Percentiles rank a stretch among this genome's conserved stretches.
phyloP scores from a whole-genome alignment of 202 grass and related monocot species.

The Brachypodium distachyon region DNA sequence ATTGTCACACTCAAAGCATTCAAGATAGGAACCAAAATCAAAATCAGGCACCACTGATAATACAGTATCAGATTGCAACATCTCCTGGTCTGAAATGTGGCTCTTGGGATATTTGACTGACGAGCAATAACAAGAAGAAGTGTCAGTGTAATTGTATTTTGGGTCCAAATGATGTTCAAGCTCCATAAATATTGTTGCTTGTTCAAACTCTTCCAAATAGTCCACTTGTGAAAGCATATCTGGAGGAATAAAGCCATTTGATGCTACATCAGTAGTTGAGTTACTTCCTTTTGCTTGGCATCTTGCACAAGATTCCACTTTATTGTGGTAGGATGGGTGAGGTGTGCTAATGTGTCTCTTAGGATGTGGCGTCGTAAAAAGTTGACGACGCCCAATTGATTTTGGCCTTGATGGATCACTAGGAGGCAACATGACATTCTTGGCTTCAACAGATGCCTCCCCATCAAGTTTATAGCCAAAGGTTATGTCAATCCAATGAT shows the following conservation, averaged over 20 bases:
- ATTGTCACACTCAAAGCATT: constrained; percentile 70
- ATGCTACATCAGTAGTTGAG: not conserved
- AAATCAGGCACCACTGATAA: constrained; percentile 44
- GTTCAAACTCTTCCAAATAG: constrained; percentile 64
- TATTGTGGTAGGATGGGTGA: constrained; percentile 47
- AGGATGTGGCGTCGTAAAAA: constrained; percentile 86
- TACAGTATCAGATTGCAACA: constrained; percentile 9
- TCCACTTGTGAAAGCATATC: constrained; percentile 27
- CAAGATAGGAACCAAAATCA: constrained; percentile 57
- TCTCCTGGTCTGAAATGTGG: constrained; percentile 19
- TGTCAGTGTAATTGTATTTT: constrained; percentile 47
- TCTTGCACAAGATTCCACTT: constrained; percentile 46
- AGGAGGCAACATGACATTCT: constrained; percentile 91
- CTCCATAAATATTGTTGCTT: constrained; percentile 66
- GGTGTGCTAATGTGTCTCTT: constrained; percentile 43
- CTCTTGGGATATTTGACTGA: constrained; percentile 17
- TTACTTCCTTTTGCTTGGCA: constrained; percentile 31
- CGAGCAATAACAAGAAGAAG: constrained; percentile 19
- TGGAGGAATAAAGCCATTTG: constrained; percentile 1
- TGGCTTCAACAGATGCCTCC: constrained; percentile 75
- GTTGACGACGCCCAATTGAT: constrained; percentile 61
- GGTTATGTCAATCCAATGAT: constrained; percentile 98
- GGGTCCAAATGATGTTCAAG: constrained; percentile 53
- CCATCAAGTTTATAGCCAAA: constrained; percentile 97
- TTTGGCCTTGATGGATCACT: constrained; percentile 72